A percentile compares a stretch with the other conserved stretches of the same genome.
These are phyloP conservation scores for Astragalus membranaceus DNA, from an alignment of 306 rosid genomes.

Conservation along the genomic window DNA sequence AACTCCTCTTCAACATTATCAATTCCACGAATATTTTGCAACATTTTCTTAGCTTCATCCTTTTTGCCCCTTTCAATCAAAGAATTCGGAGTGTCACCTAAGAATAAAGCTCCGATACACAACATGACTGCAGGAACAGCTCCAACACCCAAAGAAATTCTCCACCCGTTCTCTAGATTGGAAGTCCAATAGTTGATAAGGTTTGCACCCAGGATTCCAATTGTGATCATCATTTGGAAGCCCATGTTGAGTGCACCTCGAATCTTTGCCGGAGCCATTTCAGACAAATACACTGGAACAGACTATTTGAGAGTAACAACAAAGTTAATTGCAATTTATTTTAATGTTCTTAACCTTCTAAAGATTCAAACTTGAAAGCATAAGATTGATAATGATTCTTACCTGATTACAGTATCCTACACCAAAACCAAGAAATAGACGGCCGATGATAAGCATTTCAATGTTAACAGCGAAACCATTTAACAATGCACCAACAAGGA, in stretches of 20 bases:
- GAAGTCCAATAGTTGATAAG: not conserved
- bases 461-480: not conserved
- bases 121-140: not conserved
- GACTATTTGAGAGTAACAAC: not conserved
- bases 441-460: too few relatives aligned
- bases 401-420: conserved; percentile 3
- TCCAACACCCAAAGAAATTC: not conserved
- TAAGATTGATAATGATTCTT: not conserved
- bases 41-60: too few relatives aligned
- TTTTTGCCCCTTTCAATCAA: too few relatives aligned
- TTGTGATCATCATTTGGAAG: too few relatives aligned
- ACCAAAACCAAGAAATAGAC: too few relatives aligned
- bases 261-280: too few relatives aligned
- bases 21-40: too few relatives aligned
- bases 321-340: not conserved
- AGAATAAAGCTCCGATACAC: not conserved
- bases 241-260: too few relatives aligned
- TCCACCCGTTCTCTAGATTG: not conserved
- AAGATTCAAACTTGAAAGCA: not conserved
- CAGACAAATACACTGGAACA: conserved; percentile 4
- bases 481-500: conserved; percentile 6
- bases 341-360: not conserved
- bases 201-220: not conserved
- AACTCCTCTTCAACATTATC: too few relatives aligned
- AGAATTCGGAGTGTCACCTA: not conserved